Base-by-base conservation (phyloP, 2,329 filamentous ascomycete species). In the Phialemoniopsis sp. region DNA sequence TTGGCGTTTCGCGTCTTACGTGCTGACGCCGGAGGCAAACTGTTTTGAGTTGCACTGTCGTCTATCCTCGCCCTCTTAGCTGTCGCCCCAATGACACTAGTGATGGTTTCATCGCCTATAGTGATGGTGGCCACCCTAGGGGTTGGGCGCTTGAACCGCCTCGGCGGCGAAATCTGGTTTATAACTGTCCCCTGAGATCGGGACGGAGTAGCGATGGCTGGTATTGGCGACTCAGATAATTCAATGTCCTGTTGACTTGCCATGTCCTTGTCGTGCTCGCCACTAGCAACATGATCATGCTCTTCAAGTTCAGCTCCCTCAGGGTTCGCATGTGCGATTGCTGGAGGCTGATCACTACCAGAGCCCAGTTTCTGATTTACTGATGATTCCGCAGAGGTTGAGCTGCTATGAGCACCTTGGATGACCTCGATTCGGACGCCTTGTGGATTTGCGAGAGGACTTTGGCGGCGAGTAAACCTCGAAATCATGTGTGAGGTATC, bases 51-150 rank as follows among this genome's bases (percentile, higher is more conserved):
- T 18, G 9, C 64, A 13, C 17, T 59, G 34, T 68, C 60, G 14
- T 67, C 65, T 32, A 62, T 59, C 34, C 63, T 62, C 40, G 58
- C 63, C 41, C 61, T 70, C 46, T 78, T 76, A 4, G 68, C 54
- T 36, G 74, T 67, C 36, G 69, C 75, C 2, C 84, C 83, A 47
- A 89, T 72, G 26, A 80, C 72, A 15, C 80, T 82, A 0, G 78
- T 83, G 5, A 80, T 72, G 0, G 82, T 87, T 34, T 72, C 74
- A 45, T 82, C 72, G 2, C 85, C 87, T 39, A 91, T 78, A 0
- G 84, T 89, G 35, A 91, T 86, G 3, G 84, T 87, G 15, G 86
- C 85, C 37, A 82, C 66, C 50, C 87, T 81, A 19, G 73, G 63
- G 2, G 76, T 73, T 3, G 73, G 64, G 28, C 84, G 73, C 53